Evolutionary conservation across 495 filamentous ascomycete species (phyloP).

Genomic region (Evernia prunastri): DNA sequence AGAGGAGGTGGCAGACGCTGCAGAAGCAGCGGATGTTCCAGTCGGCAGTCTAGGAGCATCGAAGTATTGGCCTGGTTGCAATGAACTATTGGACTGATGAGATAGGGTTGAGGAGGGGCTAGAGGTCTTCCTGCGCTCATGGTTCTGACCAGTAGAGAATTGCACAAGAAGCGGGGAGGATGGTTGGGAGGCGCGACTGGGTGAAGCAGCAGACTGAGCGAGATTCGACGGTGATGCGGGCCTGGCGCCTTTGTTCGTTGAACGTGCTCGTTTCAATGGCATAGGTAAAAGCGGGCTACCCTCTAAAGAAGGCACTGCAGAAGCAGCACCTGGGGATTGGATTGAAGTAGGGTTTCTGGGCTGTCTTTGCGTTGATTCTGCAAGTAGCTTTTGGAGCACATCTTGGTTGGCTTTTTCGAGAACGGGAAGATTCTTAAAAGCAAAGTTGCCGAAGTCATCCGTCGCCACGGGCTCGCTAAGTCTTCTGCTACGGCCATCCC

Average conservation of each 20-base stretch:
- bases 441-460: slow-evolving; percentile 94
- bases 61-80: slow-evolving; percentile 69
- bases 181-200: slow-evolving; percentile 81
- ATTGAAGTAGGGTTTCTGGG: slow-evolving; percentile 36
- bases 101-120: slow-evolving; percentile 81
- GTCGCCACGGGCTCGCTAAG: slow-evolving; percentile 81
- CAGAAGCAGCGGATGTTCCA: slow-evolving; percentile 52
- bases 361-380: slow-evolving; percentile 72
- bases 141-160: slow-evolving; percentile 74
- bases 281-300: slow-evolving; percentile 76
- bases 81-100: slow-evolving; percentile 63
- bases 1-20: slow-evolving; percentile 62
- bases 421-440: slow-evolving; percentile 95
- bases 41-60: slow-evolving; percentile 59
- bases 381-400: slow-evolving; percentile 88
- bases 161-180: slow-evolving; percentile 91
- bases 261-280: slow-evolving; percentile 77
- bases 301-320: slow-evolving; percentile 62
- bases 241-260: slow-evolving; percentile 68
- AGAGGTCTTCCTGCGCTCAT: slow-evolving; percentile 71
- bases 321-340: slow-evolving; percentile 39
- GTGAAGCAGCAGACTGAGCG: slow-evolving; percentile 76
- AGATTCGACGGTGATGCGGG: slow-evolving; percentile 78
- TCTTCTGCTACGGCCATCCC: slow-evolving; percentile 69
- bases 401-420: slow-evolving; percentile 98